Percentiles rank a stretch among this genome's conserved stretches.
These are phyloP conservation scores for Pseudogymnoascus sp. DNA, from an alignment of 2,329 filamentous ascomycete species.

Conservation along the genomic window DNA sequence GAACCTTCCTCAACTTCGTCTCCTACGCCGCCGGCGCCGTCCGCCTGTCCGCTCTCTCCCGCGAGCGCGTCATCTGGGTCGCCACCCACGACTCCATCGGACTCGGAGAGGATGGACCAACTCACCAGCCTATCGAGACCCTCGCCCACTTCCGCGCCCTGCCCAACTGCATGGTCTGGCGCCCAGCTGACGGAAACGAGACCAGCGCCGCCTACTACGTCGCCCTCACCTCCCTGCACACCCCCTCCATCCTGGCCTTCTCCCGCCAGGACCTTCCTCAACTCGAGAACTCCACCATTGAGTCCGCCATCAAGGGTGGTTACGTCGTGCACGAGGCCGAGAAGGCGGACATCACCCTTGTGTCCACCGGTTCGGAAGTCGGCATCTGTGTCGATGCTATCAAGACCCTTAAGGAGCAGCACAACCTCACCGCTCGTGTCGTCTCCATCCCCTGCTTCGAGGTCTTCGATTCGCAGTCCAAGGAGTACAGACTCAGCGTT, in stretches of 20 bases:
- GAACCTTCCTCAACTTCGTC: conserved; percentile 99
- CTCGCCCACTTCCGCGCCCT: conserved; percentile 97
- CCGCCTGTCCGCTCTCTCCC: conserved; percentile 86
- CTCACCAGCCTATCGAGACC: conserved; percentile 98
- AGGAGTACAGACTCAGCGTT: conserved; percentile 90
- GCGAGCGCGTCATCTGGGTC: conserved; percentile 86
- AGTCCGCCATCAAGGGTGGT: conserved; percentile 86
- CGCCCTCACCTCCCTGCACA: conserved; percentile 79
- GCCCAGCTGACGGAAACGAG: conserved; percentile 97
- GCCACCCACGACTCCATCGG: conserved; percentile 99
- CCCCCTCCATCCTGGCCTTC: conserved; percentile 86
- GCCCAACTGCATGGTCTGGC: conserved; percentile 99
- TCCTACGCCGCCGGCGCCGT: conserved; percentile 94
- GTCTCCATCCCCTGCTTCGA: conserved; percentile 96
- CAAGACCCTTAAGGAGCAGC: conserved; percentile 83
- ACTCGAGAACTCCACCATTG: conserved; percentile 86
- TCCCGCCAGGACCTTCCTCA: conserved; percentile 98
- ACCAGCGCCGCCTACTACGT: conserved; percentile 96
- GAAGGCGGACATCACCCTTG: conserved; percentile 77
- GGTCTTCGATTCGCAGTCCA: conserved; percentile 87
- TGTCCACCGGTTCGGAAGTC: conserved; percentile 95
- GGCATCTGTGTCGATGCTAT: conserved; percentile 86
- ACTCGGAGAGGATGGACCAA: conserved; percentile 96
- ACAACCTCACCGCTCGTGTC: conserved; percentile 79
- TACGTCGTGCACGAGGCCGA: conserved; percentile 83